phyloP scores from a whole-genome alignment of 371 early-diverging fungal genomes.

The Mortierella sp. region DNA sequence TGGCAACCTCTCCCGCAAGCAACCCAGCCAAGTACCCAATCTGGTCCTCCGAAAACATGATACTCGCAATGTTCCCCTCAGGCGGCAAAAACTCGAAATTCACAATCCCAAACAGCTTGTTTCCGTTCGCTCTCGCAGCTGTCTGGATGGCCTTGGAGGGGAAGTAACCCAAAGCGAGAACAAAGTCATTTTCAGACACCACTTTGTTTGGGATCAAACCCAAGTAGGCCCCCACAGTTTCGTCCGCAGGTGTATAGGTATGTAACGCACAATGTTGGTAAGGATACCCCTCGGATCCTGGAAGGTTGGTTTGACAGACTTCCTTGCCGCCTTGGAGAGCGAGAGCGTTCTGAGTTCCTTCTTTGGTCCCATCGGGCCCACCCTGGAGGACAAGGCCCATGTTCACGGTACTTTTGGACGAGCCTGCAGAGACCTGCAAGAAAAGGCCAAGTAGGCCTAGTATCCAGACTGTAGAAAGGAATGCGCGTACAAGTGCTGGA shows the following conservation, averaged over 20 bases:
- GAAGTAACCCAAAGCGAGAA: conserved; percentile 44
- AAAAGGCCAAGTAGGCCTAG: not conserved
- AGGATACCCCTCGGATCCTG: conserved; percentile 15
- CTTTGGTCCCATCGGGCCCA: conserved; percentile 44
- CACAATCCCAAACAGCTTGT: conserved; percentile 49
- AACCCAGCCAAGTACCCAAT: conserved; percentile 50
- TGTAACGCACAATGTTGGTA: conserved; percentile 30
- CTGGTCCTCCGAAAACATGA: conserved; percentile 51
- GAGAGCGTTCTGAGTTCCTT: conserved; percentile 44
- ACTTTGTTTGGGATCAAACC: conserved; percentile 26
- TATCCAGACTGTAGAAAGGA: not conserved
- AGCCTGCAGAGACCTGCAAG: not conserved
- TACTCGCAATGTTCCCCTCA: conserved; percentile 46
- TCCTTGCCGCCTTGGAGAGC: conserved; percentile 44
- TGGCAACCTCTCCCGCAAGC: conserved; percentile 50
- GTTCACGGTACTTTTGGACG: conserved; percentile 18
- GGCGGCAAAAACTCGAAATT: conserved; percentile 52
- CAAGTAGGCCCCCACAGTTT: conserved; percentile 36
- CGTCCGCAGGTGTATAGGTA: conserved; percentile 26
- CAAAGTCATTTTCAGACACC: conserved; percentile 39
- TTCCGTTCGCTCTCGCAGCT: conserved; percentile 24
- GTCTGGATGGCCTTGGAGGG: conserved; percentile 47
- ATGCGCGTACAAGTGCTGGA: not conserved
- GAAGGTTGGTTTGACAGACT: conserved; percentile 21
- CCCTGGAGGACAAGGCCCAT: conserved; percentile 47